phyloP scores from a whole-genome alignment of 352 stramenopile genomes.

The Aphanomyces cochlioides region DNA sequence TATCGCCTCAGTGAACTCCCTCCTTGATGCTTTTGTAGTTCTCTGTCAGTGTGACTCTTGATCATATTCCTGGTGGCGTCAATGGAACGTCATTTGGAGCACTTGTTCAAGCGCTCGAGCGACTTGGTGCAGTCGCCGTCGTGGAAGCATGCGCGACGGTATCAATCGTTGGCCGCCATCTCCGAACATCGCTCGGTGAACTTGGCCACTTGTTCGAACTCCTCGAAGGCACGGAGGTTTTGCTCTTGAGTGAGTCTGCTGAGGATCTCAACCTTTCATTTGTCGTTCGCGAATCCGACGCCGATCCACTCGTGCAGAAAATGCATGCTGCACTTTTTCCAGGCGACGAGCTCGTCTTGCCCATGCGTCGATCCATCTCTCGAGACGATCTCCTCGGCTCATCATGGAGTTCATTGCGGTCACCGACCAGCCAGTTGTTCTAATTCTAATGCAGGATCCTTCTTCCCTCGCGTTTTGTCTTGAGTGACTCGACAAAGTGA shows the following conservation, averaged over 20 bases:
- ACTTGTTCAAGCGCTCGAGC: constrained; percentile 59
- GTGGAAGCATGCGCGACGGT: constrained; percentile 80
- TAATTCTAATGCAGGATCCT: no score
- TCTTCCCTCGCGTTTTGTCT: no score
- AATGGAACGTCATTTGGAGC: constrained; percentile 61
- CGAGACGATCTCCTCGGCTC: constrained; percentile 1
- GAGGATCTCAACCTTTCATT: constrained; percentile 90
- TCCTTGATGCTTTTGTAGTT: constrained; percentile 36
- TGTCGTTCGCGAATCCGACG: constrained; percentile 74
- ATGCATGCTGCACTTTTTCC: constrained; percentile 82
- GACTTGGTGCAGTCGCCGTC: constrained; percentile 71
- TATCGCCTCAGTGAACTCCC: not conserved
- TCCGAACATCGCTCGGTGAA: constrained; percentile 77
- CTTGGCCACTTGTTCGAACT: constrained; percentile 82
- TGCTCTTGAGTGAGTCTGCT: constrained; percentile 80
- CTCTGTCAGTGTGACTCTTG: constrained; percentile 82
- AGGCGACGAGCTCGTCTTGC: not conserved
- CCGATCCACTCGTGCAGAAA: constrained; percentile 68
- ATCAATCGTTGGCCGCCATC: constrained; percentile 75
- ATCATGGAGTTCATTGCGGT: not conserved
- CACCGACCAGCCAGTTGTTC: not conserved
- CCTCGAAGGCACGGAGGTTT: constrained; percentile 77
- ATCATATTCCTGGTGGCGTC: constrained; percentile 80
- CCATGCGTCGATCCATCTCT: constrained; percentile 7
- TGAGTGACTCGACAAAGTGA: no score